Conservation (phyloP, 495 filamentous ascomycete species). For the Tuber umbilicatum region DNA sequence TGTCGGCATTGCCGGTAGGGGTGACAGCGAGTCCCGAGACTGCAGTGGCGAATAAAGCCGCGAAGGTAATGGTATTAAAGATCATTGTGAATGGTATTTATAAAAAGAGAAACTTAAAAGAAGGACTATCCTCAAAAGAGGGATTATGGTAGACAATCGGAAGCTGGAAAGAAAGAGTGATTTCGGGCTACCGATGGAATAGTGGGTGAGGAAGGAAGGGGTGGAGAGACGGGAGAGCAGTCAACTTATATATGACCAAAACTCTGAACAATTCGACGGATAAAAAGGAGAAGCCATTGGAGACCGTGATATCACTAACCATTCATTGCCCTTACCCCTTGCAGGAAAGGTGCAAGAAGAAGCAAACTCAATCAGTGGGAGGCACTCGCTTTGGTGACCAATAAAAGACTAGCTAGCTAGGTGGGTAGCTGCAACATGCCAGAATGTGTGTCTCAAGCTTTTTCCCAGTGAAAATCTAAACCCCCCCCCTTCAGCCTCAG, state of each 20-base stretch:
- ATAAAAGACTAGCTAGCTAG: not conserved
- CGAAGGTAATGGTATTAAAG: constrained; percentile 24
- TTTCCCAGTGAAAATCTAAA: not conserved
- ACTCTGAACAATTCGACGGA: not conserved
- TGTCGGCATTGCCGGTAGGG: constrained; percentile 30
- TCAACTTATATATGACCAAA: constrained; percentile 27
- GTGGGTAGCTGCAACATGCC: not conserved
- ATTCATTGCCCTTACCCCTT: not conserved
- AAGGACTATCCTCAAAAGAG: constrained; percentile 31
- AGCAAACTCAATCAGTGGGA: not conserved
- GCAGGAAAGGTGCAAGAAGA: not conserved
- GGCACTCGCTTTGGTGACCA: not conserved
- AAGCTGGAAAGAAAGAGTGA: constrained; percentile 29
- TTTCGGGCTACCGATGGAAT: constrained; percentile 20
- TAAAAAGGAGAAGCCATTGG: constrained; percentile 5
- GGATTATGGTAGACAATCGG: constrained; percentile 9
- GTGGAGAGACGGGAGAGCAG: constrained; percentile 11
- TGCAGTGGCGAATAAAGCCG: constrained; percentile 31
- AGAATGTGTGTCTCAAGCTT: not conserved
- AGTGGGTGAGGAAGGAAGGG: constrained; percentile 8
- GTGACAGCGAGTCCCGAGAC: constrained; percentile 27
- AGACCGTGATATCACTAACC: not conserved
- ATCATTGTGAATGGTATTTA: constrained; percentile 12
- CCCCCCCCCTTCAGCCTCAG: not conserved
- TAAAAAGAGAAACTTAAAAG: constrained; percentile 9